Evolutionary conservation across 805 yeast species (phyloP).

Genomic region (Scheffersomyces stipitis): DNA sequence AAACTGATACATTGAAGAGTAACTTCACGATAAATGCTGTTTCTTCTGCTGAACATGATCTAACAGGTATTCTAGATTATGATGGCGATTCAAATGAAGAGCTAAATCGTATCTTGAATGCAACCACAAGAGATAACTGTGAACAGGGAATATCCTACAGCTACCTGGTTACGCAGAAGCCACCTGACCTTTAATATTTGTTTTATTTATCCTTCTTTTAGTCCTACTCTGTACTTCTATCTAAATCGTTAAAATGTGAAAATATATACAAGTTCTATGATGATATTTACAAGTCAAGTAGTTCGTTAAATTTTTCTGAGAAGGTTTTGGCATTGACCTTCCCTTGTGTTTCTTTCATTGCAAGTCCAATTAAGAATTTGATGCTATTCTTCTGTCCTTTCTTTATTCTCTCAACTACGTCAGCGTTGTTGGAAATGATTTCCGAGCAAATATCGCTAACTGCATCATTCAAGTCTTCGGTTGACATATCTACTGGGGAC

Average conservation of each 20-base stretch:
- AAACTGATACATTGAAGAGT: too few relatives aligned
- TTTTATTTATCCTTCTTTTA: background rate
- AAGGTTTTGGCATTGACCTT: slow-evolving; percentile 38
- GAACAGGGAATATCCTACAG: slow-evolving; percentile 16
- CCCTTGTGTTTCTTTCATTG: slow-evolving; percentile 80
- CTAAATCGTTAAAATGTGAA: slow-evolving; percentile 1
- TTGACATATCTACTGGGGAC: slow-evolving; percentile 24
- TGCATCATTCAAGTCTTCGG: slow-evolving; percentile 33
- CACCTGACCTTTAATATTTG: slow-evolving; percentile 1
- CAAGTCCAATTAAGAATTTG: slow-evolving; percentile 80
- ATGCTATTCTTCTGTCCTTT: slow-evolving; percentile 64
- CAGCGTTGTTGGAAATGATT: slow-evolving; percentile 46
- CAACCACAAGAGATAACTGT: background rate
- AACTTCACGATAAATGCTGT: too few relatives aligned
- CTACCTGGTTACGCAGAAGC: slow-evolving; percentile 11
- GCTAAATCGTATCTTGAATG: slow-evolving; percentile 4
- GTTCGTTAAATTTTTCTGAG: slow-evolving; percentile 22
- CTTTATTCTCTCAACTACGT: slow-evolving; percentile 55
- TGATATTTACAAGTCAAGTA: slow-evolving; percentile 11
- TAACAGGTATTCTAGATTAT: background rate
- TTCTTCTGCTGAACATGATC: too few relatives aligned
- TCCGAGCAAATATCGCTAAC: slow-evolving; percentile 43
- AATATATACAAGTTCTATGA: background rate
- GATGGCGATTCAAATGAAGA: slow-evolving; percentile 2
- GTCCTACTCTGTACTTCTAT: slow-evolving; percentile 2